Conservation (phyloP, 148 eudicot genomes). For the Arbutus unedo region DNA sequence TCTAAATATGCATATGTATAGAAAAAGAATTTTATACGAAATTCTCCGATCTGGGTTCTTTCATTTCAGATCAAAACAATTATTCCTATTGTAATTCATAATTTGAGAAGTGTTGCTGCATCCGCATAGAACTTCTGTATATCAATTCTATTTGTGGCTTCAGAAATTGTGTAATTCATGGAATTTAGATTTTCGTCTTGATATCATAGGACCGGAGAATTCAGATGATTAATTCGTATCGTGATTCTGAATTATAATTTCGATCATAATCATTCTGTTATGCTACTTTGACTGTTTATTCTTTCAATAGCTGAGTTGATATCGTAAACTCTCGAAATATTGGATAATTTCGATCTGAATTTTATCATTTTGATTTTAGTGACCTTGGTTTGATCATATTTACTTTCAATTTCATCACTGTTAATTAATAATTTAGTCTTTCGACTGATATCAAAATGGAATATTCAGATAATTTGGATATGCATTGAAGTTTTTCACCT, state of each 20-base stretch:
- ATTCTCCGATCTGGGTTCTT: neutral
- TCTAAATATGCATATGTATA: neutral
- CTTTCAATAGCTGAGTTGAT: neutral
- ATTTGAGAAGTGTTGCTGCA: neutral
- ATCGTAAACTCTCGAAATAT: neutral
- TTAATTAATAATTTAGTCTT: too few relatives aligned
- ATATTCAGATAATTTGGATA: conserved; percentile 1
- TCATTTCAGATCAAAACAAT: neutral
- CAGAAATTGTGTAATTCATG: too few relatives aligned
- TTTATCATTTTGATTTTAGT: too few relatives aligned
- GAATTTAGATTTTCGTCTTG: too few relatives aligned
- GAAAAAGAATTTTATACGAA: neutral
- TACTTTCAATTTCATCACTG: too few relatives aligned
- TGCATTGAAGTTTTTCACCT: neutral
- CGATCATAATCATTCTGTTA: neutral
- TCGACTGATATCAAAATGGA: neutral
- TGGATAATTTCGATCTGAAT: too few relatives aligned
- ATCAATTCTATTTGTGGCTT: neutral
- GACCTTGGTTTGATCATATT: too few relatives aligned
- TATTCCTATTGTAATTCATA: neutral
- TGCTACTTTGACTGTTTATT: neutral
- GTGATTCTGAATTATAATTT: too few relatives aligned
- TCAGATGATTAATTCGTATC: too few relatives aligned
- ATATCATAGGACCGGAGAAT: too few relatives aligned
- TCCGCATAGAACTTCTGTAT: neutral